Evolutionary conservation across 1,139 yeast species (phyloP), one percentile per base, ranked within the genome.

Genomic region (Debaryomyces coudertii): DNA sequence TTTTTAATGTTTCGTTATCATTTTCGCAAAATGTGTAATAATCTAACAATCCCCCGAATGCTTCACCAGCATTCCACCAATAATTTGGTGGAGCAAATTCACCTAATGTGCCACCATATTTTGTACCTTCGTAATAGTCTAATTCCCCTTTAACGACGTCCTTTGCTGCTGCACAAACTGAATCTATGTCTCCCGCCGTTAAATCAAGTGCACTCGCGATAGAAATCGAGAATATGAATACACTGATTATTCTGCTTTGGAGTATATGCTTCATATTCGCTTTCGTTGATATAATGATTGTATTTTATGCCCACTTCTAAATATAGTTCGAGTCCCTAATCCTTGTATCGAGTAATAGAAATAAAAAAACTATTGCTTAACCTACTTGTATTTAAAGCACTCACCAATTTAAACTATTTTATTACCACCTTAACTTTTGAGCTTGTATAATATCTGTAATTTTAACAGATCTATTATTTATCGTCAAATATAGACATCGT

Each of bases 21-120:
- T 60, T 48, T 15, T 69, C 71, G 59, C 87, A 82, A 49, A 70
- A 71, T 40, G 68, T 69, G 68, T 71, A 74, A 60, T 77, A 79
- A 53, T 78, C 83, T 25, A 82, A 52, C 60, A 83, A 64, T 2
- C 85, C 83, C 24, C 87, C 87, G 60, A 81, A 82, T 1, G 84
- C 85, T 63, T 80, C 84, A 33, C 87, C 87, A 8, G 87, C 85
- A 56, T 82, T 79, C 88, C 88, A 83, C 88, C 88, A 83, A 66
- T 82, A 83, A 65, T 83, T 81, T 1, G 87, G 87, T 7, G 72
- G 49, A 6, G 71, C 63, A 52, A 83, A 80, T 80, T 78, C 75
- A 4, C 88, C 88, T 2, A 80, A 77, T 5, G 78, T 68, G 40
- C 87, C 87, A 38, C 87, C 87, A 45, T 68, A 63, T 34, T 63